Evolutionary conservation across 805 yeast species (phyloP).

Genomic region (Spathaspora passalidarum): DNA sequence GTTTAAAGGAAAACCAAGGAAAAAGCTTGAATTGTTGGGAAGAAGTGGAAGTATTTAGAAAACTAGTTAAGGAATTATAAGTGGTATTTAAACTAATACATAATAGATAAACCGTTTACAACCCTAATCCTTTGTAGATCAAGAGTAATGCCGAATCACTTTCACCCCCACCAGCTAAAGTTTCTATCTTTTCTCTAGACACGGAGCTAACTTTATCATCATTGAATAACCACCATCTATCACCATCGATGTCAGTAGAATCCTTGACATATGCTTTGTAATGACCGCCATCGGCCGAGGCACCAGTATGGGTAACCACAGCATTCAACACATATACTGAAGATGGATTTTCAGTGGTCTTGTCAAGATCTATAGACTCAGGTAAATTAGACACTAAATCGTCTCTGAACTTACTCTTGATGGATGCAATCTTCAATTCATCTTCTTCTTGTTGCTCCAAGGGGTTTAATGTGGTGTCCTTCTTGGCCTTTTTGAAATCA

Average conservation of each 20-base stretch:
- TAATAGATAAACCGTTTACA: conserved; percentile 19
- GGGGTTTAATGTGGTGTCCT: conserved; percentile 36
- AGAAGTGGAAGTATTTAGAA: conserved; percentile 68
- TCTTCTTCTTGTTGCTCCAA: conserved; percentile 57
- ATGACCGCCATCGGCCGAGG: conserved; percentile 96
- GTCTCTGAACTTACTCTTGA: conserved; percentile 50
- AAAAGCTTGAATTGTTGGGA: conserved; percentile 80
- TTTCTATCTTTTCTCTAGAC: conserved; percentile 77
- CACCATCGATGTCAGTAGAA: conserved; percentile 57
- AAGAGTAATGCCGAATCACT: conserved; percentile 91
- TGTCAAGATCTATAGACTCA: conserved; percentile 21
- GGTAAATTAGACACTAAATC: conserved; percentile 45
- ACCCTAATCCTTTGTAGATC: conserved; percentile 79
- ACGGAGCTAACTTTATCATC: conserved; percentile 84
- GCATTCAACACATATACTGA: conserved; percentile 82
- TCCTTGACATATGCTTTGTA: conserved; percentile 88
- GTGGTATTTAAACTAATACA: conserved; percentile 1
- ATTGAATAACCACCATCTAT: conserved; percentile 91
- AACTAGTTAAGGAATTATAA: conserved; percentile 49
- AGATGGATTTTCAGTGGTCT: conserved; percentile 75
- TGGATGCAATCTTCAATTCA: conserved; percentile 44
- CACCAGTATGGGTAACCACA: conserved; percentile 89
- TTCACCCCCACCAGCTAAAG: conserved; percentile 96
- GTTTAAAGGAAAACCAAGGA: conserved; percentile 61
- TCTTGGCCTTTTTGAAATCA: conserved; percentile 62